These are phyloP conservation scores for Hippophae rhamnoides DNA, from an alignment of 306 rosid species.

Conservation along the genomic window DNA sequence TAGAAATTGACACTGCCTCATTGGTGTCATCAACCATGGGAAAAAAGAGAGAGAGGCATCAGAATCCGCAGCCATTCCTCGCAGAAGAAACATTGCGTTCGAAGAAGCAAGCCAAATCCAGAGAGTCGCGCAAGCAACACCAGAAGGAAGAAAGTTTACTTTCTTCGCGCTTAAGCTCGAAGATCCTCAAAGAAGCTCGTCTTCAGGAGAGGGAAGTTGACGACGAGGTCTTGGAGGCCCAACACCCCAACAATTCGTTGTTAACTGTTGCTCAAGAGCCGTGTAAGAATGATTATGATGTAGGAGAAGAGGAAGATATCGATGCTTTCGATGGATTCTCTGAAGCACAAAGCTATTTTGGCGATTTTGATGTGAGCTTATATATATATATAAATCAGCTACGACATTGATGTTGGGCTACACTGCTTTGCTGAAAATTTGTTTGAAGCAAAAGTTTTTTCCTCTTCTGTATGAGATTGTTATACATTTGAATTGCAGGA, in stretches of 20 bases:
- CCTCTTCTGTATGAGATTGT: neutral
- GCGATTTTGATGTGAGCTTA: conserved; percentile 33
- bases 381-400: neutral
- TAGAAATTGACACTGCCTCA: too few species aligned
- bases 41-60: conserved; percentile 64
- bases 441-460: neutral
- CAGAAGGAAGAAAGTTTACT: conserved; percentile 50
- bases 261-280: conserved; percentile 13
- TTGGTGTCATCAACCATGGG: conserved; percentile 31
- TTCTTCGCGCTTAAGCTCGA: conserved; percentile 52
- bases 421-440: neutral
- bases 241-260: conserved; percentile 20
- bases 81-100: conserved; percentile 34
- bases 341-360: conserved; percentile 45
- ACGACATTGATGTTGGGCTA: neutral
- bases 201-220: conserved; percentile 63
- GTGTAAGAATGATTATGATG: conserved; percentile 15
- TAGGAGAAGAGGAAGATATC: conserved; percentile 31
- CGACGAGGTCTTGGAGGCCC: conserved; percentile 27
- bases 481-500: conserved; percentile 18
- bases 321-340: conserved; percentile 59
- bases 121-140: conserved; percentile 41
- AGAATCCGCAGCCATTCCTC: conserved; percentile 71
- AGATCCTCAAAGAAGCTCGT: conserved; percentile 67
- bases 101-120: conserved; percentile 40